Conservation (phyloP, 306 rosid genomes). For the Urtica urens region DNA sequence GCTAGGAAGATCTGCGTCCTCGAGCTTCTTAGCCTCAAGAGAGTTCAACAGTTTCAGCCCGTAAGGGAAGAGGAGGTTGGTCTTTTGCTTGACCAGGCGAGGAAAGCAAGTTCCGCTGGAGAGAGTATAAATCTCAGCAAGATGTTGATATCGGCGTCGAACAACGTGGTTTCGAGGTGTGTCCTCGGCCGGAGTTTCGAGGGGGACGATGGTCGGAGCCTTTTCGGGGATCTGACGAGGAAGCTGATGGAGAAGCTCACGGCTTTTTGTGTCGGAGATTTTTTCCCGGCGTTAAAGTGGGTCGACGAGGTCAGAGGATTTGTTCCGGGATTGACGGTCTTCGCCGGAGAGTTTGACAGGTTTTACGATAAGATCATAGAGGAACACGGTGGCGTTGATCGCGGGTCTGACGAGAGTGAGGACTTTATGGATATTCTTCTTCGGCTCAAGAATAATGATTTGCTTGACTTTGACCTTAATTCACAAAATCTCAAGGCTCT, state of each 20-base stretch:
- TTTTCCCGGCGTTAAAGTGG: constrained; percentile 30
- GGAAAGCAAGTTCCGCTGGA: background rate
- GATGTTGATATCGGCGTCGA: constrained; percentile 14
- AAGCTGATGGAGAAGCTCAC: background rate
- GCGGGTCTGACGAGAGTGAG: background rate
- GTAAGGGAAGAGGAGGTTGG: constrained; percentile 16
- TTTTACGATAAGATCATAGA: constrained; percentile 21
- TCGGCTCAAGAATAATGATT: background rate
- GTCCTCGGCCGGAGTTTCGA: constrained; percentile 20
- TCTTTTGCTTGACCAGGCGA: background rate
- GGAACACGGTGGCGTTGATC: constrained; percentile 10
- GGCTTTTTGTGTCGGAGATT: constrained; percentile 25
- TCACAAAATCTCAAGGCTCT: constrained; percentile 14
- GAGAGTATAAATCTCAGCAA: constrained; percentile 14
- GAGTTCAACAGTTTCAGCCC: constrained; percentile 15
- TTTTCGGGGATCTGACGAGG: constrained; percentile 8
- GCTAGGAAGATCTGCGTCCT: constrained; percentile 18
- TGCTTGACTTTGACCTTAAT: constrained; percentile 7
- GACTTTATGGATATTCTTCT: constrained; percentile 19
- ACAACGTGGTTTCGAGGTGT: constrained; percentile 17
- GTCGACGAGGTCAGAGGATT: constrained; percentile 24
- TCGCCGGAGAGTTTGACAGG: constrained; percentile 6
- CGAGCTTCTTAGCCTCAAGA: constrained; percentile 28
- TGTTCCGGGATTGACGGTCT: constrained; percentile 3
- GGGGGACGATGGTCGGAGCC: background rate